Conservation (phyloP, 805 yeast species). For the Ogataea henricii region DNA sequence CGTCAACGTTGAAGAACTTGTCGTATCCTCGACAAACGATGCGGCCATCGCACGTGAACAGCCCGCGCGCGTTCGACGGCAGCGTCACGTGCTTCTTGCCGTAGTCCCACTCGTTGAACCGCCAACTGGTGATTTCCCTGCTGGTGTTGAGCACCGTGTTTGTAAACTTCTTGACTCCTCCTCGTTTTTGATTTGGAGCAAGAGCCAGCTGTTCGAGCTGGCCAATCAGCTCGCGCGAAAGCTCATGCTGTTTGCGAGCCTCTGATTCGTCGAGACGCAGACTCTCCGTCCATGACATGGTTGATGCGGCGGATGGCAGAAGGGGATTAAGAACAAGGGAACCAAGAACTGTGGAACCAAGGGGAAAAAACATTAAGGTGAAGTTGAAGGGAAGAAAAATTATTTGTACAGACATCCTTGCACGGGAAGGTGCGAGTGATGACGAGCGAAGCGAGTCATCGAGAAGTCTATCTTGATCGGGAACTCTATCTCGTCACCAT, state of each 20-base stretch:
- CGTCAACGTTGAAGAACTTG: constrained; percentile 86
- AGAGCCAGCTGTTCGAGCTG: constrained; percentile 16
- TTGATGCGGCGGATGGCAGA: neutral
- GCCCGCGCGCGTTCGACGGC: constrained; percentile 82
- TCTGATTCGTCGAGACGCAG: neutral
- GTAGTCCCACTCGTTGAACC: constrained; percentile 89
- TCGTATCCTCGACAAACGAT: constrained; percentile 89
- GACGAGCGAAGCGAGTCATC: too few species aligned
- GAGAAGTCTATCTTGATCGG: too few species aligned
- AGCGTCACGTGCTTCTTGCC: constrained; percentile 52
- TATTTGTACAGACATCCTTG: neutral
- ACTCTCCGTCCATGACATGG: constrained; percentile 4
- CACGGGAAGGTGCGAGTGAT: neutral
- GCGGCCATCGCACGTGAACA: constrained; percentile 53
- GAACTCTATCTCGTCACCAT: too few species aligned
- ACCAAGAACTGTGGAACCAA: too few species aligned
- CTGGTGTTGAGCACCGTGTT: constrained; percentile 26
- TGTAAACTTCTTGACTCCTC: constrained; percentile 28
- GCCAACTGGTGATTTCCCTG: constrained; percentile 55
- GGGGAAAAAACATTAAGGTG: neutral
- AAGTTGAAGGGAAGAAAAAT: neutral
- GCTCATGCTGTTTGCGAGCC: constrained; percentile 1
- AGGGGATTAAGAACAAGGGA: too few species aligned
- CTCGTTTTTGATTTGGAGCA: constrained; percentile 19
- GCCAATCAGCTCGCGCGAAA: constrained; percentile 14